phyloP scores from a whole-genome alignment of 331 rosid species.

The Quercus tomentella region DNA sequence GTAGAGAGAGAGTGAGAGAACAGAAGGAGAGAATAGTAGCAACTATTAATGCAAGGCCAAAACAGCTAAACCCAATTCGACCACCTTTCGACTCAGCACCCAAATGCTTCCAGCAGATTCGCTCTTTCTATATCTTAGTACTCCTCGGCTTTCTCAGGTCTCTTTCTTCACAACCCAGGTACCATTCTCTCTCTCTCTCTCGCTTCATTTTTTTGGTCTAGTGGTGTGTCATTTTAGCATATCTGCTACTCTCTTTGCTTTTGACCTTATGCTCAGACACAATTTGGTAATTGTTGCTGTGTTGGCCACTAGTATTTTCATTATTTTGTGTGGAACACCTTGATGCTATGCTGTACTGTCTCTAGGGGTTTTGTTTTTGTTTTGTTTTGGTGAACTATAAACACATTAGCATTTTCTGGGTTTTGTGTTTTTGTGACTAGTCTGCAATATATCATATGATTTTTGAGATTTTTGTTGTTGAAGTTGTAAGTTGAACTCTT shows the following conservation, averaged over 20 bases:
- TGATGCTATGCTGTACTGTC: not conserved
- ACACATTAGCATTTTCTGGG: not conserved
- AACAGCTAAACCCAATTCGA: slow-evolving; percentile 16
- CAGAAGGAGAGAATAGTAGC: too few species aligned
- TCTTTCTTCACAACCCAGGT: slow-evolving; percentile 21
- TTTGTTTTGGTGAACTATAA: not conserved
- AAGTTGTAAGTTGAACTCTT: not conserved
- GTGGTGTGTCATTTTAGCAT: not conserved
- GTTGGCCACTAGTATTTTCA: not conserved
- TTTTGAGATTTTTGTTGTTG: slow-evolving; percentile 2
- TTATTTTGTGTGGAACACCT: not conserved
- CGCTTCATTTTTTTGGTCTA: not conserved
- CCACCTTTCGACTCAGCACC: slow-evolving; percentile 13
- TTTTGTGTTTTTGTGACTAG: not conserved
- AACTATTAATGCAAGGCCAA: not conserved
- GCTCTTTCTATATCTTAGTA: not conserved
- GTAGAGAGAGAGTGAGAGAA: not conserved
- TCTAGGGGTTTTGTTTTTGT: slow-evolving; percentile 1
- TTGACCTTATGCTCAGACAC: not conserved
- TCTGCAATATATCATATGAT: not conserved
- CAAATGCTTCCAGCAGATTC: slow-evolving; percentile 24
- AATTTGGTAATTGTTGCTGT: slow-evolving; percentile 5
- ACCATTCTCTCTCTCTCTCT: slow-evolving; percentile 3
- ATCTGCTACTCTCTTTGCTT: not conserved
- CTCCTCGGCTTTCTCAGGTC: slow-evolving; percentile 25